Base-by-base conservation (phyloP, 2,329 filamentous ascomycete genomes). In the Tricladium varicosporioides region DNA sequence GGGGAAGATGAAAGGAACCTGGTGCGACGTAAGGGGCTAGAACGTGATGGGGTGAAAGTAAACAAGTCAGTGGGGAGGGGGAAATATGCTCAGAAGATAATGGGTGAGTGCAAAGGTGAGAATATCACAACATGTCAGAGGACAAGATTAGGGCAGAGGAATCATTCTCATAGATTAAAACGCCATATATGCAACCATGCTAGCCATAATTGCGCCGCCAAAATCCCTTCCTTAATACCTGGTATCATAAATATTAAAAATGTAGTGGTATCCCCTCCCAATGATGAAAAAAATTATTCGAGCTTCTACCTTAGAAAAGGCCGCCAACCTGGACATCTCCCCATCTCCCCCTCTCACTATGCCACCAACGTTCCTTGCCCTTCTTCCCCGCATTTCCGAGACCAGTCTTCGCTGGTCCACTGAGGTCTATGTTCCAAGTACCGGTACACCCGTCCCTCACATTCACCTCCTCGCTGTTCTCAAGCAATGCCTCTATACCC, bases 401-500 rank as follows among this genome's bases (percentile, higher is more conserved):
- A 22, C 54, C 57, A 44, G 48, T 27, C 14, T 31, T 31, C 22
- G 22, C 22, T 27, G 22, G 22, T 2, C 11, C 16, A 4, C 16
- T 46, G 9, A 54, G 32, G 51, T 59, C 53, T 58, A 57, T n/a
- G 54, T 65, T 65, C 61, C 63, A 62, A 48, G 57, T 61, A 15
- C 64, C 63, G 33, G 59, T 67, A 63, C 63, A 65, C 5, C 63
- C 63, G 60, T 69, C 64, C 48, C 55, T 62, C 2, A 52, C 48
- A 36, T 46, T 58, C 18, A 71, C 73, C 66, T 84, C 82, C 14
- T 78, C 80, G 1, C 73, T 67, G 18, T 78, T 76, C 1, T 72
- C 71, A 8, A 82, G 63, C 14, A 86, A 62, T 51, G 84, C 81
- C 5, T 74, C 68, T 2, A 84, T 70, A 42, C 79, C 78, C 0